Conservation (phyloP, 768 basidiomycete genomes). For the Tricholoma terreum region DNA sequence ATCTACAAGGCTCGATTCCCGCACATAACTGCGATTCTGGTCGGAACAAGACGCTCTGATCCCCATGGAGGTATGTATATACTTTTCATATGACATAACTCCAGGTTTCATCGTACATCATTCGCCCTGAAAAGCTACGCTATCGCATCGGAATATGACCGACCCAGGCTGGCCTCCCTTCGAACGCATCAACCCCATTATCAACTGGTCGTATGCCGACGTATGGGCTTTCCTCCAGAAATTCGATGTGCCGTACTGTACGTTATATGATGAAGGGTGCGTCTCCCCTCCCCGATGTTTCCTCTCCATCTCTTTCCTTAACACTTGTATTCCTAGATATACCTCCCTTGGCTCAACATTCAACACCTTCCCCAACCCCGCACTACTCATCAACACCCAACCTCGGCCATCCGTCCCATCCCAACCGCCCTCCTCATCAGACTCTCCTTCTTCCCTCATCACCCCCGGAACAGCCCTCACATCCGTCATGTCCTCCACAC, state of each 20-base stretch:
- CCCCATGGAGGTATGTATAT: slow-evolving; percentile 83
- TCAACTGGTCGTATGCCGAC: slow-evolving; percentile 90
- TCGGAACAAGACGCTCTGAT: slow-evolving; percentile 87
- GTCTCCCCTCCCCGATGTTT: slow-evolving; percentile 20
- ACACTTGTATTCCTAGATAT: slow-evolving; percentile 54
- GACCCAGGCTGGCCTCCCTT: slow-evolving; percentile 89
- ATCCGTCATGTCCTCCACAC: slow-evolving; percentile 23
- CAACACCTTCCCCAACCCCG: slow-evolving; percentile 93
- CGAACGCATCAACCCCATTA: slow-evolving; percentile 91
- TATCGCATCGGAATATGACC: slow-evolving; percentile 73
- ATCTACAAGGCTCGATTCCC: slow-evolving; percentile 67
- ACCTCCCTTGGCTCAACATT: slow-evolving; percentile 95
- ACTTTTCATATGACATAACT: not conserved
- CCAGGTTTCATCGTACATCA: not conserved
- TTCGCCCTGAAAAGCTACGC: slow-evolving; percentile 44
- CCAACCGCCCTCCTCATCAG: slow-evolving; percentile 8
- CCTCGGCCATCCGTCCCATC: slow-evolving; percentile 11
- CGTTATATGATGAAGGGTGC: slow-evolving; percentile 88
- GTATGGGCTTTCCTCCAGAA: slow-evolving; percentile 85
- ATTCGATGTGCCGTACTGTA: slow-evolving; percentile 81
- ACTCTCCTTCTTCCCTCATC: slow-evolving; percentile 20
- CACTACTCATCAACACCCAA: slow-evolving; percentile 47
- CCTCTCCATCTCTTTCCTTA: not conserved
- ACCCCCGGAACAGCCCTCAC: slow-evolving; percentile 21
- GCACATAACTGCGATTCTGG: slow-evolving; percentile 73